These are phyloP conservation scores for Acacia concinna DNA, from an alignment of 331 rosid species.

Conservation along the genomic window DNA sequence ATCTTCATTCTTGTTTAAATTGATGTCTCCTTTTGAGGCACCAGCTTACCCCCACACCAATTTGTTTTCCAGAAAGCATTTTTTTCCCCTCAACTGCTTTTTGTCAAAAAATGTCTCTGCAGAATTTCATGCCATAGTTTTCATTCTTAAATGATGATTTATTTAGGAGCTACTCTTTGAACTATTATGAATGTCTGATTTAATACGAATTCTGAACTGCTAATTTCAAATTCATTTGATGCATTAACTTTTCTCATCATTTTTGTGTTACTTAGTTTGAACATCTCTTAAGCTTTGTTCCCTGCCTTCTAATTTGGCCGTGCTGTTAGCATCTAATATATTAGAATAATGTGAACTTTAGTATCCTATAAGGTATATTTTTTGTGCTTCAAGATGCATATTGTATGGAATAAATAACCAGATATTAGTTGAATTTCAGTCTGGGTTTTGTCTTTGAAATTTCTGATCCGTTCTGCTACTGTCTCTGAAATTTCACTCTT, in stretches of 20 bases:
- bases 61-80: neutral
- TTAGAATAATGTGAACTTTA: neutral
- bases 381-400: neutral
- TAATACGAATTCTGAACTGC: neutral
- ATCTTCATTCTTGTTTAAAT: neutral
- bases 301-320: slow-evolving; percentile 12
- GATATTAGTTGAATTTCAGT: neutral
- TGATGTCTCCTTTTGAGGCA: neutral
- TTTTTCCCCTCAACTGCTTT: neutral
- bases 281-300: neutral
- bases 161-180: slow-evolving; percentile 1
- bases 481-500: neutral
- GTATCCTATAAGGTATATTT: neutral
- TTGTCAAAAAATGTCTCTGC: neutral
- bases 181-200: neutral
- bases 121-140: neutral
- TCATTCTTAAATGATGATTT: neutral
- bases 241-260: neutral
- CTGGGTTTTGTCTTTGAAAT: neutral
- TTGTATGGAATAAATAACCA: neutral
- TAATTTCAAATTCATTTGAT: slow-evolving; percentile 6
- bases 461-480: neutral
- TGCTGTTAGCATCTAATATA: neutral
- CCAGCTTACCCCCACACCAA: neutral
- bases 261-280: neutral